Conservation (phyloP, 768 basidiomycete species). For the Dendrothele bispora region DNA sequence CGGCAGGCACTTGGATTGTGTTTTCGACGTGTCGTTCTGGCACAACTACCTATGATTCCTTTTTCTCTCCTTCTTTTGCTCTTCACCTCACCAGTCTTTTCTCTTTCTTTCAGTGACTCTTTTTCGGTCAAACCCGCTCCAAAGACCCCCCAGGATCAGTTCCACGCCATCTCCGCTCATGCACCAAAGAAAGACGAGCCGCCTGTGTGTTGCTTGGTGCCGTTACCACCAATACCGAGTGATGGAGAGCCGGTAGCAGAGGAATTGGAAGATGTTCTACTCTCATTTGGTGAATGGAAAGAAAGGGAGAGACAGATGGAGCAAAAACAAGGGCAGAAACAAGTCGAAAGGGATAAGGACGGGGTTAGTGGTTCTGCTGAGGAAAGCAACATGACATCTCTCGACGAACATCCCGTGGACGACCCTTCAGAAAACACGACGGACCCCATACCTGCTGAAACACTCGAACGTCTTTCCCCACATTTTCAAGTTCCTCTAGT, state of each 20-base stretch:
- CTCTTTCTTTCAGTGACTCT: too few species aligned
- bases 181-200: slow-evolving; percentile 50
- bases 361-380: not conserved
- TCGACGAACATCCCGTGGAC: not conserved
- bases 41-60: too few species aligned
- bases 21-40: too few species aligned
- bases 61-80: too few species aligned
- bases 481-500: slow-evolving; percentile 74
- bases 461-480: slow-evolving; percentile 44
- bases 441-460: too few species aligned
- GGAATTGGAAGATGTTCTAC: slow-evolving; percentile 61
- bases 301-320: slow-evolving; percentile 54
- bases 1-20: too few species aligned
- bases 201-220: slow-evolving; percentile 70
- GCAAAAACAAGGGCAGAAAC: slow-evolving; percentile 21
- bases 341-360: slow-evolving; percentile 21
- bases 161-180: slow-evolving; percentile 53
- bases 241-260: slow-evolving; percentile 46
- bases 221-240: too few species aligned
- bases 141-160: slow-evolving; percentile 53
- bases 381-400: not conserved
- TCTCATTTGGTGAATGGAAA: slow-evolving; percentile 91
- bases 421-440: not conserved
- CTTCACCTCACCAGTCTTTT: too few species aligned
- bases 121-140: too few species aligned